Percentiles rank a stretch among this genome's conserved stretches.
Evolutionary conservation across 202 grass and related monocot species (phyloP).

Genomic region (Elaeis oleifera): DNA sequence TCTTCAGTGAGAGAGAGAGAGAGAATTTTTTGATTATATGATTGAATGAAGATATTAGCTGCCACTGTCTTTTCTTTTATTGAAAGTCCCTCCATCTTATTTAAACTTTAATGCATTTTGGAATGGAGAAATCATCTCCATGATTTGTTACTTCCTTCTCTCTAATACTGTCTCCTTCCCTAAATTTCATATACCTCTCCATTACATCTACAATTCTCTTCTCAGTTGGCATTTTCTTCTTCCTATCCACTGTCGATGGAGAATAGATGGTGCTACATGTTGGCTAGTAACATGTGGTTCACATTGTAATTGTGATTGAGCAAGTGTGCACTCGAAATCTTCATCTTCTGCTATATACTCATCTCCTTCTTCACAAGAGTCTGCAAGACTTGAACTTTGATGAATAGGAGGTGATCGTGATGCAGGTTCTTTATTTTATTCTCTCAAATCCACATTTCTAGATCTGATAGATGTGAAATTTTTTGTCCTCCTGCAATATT

Average conservation of each 20-base stretch:
- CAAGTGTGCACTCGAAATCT: too few species aligned
- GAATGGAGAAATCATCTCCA: slow-evolving; percentile 17
- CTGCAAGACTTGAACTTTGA: too few species aligned
- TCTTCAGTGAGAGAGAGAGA: slow-evolving; percentile 26
- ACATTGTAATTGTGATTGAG: too few species aligned
- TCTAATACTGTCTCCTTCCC: slow-evolving; percentile 17
- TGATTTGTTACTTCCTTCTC: slow-evolving; percentile 26
- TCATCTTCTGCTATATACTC: too few species aligned
- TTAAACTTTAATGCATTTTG: slow-evolving; percentile 31
- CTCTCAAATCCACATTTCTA: too few species aligned
- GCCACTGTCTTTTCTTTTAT: slow-evolving; percentile 38
- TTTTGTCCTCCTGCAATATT: too few species aligned
- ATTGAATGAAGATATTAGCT: slow-evolving; percentile 43
- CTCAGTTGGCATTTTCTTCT: not conserved
- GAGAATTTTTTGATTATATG: slow-evolving; percentile 33
- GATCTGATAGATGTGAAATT: too few species aligned
- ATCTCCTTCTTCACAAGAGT: too few species aligned
- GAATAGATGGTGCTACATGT: too few species aligned
- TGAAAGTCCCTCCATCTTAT: slow-evolving; percentile 31
- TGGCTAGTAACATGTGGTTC: too few species aligned
- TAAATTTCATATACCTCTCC: slow-evolving; percentile 23
- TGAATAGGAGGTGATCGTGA: too few species aligned
- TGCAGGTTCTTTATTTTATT: too few species aligned
- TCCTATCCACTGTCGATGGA: not conserved
- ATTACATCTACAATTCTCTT: not conserved